A percentile compares a stretch with the other conserved stretches of the same genome.
Evolutionary conservation across 352 stramenopile species (phyloP).

Genomic region (Phytophthora pisi): DNA sequence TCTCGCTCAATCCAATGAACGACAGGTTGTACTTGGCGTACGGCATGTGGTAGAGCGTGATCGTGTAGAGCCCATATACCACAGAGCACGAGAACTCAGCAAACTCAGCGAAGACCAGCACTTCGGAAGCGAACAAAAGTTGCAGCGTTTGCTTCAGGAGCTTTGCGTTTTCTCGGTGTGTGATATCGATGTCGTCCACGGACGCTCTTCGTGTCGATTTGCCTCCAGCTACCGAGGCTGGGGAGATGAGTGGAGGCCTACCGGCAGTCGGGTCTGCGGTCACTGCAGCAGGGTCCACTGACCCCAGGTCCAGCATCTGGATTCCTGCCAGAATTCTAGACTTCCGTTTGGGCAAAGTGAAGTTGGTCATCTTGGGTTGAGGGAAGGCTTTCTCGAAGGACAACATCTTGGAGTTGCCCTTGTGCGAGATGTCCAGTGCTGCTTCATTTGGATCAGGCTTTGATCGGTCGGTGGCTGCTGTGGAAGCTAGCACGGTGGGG

Average conservation of each 20-base stretch:
- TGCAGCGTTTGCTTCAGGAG: slow-evolving; percentile 29
- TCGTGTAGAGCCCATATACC: slow-evolving; percentile 35
- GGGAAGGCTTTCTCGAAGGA: slow-evolving; percentile 1
- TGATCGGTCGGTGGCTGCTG: not conserved
- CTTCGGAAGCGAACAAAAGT: slow-evolving; percentile 36
- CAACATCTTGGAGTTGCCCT: slow-evolving; percentile 1
- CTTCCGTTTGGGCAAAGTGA: not conserved
- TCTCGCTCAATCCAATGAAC: slow-evolving; percentile 18
- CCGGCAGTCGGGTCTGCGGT: not conserved
- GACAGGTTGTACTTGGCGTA: slow-evolving; percentile 28
- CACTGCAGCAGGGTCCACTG: not conserved
- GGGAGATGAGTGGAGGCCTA: not conserved
- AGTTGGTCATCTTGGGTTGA: not conserved
- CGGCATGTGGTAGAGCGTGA: slow-evolving; percentile 21
- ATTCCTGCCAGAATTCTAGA: not conserved
- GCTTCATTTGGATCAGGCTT: not conserved
- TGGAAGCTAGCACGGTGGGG: not conserved
- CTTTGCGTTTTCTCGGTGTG: slow-evolving; percentile 26
- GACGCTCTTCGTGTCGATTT: not conserved
- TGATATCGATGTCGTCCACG: slow-evolving; percentile 23
- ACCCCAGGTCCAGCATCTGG: slow-evolving; percentile 2
- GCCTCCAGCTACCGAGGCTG: not conserved
- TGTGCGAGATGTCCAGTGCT: not conserved
- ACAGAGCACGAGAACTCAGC: slow-evolving; percentile 33
- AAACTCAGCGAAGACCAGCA: slow-evolving; percentile 38